These are phyloP conservation scores for Chaetomiaceae sp. DNA, from an alignment of 2,329 filamentous ascomycete genomes.

Conservation along the genomic window DNA sequence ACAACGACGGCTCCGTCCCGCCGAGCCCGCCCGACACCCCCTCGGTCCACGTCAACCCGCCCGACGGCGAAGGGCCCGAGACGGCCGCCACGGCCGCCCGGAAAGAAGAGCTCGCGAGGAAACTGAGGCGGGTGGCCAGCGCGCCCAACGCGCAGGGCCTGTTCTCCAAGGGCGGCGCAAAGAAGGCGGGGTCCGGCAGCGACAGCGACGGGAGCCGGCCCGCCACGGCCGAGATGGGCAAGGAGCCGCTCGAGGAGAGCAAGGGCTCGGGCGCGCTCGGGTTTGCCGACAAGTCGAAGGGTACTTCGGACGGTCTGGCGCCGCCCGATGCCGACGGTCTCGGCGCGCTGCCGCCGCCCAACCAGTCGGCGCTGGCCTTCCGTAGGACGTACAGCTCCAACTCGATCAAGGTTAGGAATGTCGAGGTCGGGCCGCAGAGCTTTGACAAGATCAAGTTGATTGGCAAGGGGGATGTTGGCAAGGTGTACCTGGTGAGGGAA, in stretches of 20 bases:
- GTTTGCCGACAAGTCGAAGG: constrained; percentile 42
- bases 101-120: constrained; percentile 91
- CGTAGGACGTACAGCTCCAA: constrained; percentile 97
- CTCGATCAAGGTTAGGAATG: constrained; percentile 96
- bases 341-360: constrained; percentile 61
- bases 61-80: constrained; percentile 55
- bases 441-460: constrained; percentile 99
- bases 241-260: constrained; percentile 66
- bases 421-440: constrained; percentile 90
- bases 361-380: constrained; percentile 70
- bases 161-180: constrained; percentile 58
- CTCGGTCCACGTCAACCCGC: constrained; percentile 66
- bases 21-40: constrained; percentile 91
- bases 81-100: constrained; percentile 57
- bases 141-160: constrained; percentile 95
- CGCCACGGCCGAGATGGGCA: constrained; percentile 79
- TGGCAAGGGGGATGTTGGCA: constrained; percentile 96
- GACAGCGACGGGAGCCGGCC: constrained; percentile 53
- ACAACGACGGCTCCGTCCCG: constrained; percentile 89
- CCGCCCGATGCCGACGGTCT: constrained; percentile 48
- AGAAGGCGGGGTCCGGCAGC: constrained; percentile 30
- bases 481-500: constrained; percentile 94
- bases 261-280: constrained; percentile 46
- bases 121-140: constrained; percentile 88
- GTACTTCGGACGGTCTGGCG: constrained; percentile 38